These are phyloP conservation scores for Ceratobasidium sp. DNA, from an alignment of 1,284 basidiomycete genomes.

Conservation along the genomic window DNA sequence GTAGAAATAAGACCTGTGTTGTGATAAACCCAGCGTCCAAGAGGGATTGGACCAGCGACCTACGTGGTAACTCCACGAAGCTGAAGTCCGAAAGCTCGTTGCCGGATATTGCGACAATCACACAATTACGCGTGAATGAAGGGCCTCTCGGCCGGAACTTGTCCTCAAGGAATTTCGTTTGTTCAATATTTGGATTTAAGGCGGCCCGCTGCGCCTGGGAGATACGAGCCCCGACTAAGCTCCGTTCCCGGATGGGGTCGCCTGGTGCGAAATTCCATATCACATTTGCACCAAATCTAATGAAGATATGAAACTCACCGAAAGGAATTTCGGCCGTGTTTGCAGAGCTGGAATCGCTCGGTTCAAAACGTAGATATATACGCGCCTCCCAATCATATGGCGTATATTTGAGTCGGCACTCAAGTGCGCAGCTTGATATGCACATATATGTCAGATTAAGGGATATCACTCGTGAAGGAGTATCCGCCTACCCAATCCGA, in stretches of 20 bases:
- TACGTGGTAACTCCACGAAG: slow-evolving; percentile 70
- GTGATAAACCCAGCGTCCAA: not conserved
- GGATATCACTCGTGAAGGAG: too few relatives aligned
- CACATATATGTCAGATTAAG: too few relatives aligned
- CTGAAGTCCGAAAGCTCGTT: slow-evolving; percentile 64
- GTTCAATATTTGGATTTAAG: slow-evolving; percentile 57
- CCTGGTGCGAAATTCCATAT: slow-evolving; percentile 51
- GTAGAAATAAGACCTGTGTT: slow-evolving; percentile 71
- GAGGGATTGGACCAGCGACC: not conserved
- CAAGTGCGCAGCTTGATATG: slow-evolving; percentile 63
- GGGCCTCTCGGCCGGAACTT: slow-evolving; percentile 46
- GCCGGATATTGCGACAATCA: slow-evolving; percentile 64
- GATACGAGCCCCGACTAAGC: slow-evolving; percentile 50
- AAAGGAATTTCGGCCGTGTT: slow-evolving; percentile 52
- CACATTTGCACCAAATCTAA: slow-evolving; percentile 58
- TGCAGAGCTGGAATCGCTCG: slow-evolving; percentile 52
- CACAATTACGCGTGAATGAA: slow-evolving; percentile 62
- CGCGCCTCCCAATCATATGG: slow-evolving; percentile 58
- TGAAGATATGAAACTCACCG: slow-evolving; percentile 57
- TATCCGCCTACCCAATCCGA: too few relatives aligned
- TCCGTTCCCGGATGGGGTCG: not conserved
- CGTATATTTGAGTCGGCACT: slow-evolving; percentile 57
- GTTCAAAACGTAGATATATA: slow-evolving; percentile 58
- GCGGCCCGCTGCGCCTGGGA: slow-evolving; percentile 64
- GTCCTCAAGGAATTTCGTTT: slow-evolving; percentile 48